These are phyloP conservation scores for Serendipita sp. DNA, from an alignment of 768 basidiomycete species.

Conservation along the genomic window DNA sequence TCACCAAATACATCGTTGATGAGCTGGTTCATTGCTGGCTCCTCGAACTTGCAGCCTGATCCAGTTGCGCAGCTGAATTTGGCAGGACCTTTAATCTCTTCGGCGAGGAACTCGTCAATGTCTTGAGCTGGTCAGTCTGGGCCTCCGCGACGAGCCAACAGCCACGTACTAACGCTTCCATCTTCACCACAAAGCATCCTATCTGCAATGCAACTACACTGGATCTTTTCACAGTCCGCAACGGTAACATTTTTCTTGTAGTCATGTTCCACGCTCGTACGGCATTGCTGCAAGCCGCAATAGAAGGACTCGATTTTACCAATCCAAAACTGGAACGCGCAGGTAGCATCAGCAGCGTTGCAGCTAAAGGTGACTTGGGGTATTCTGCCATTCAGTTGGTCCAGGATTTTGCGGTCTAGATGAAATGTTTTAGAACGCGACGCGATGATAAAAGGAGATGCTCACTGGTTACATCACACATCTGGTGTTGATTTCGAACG, in stretches of 20 bases:
- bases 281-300: constrained; percentile 67
- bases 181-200: constrained; percentile 92
- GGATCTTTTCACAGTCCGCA: constrained; percentile 69
- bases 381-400: constrained; percentile 76
- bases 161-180: constrained; percentile 71
- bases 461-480: constrained; percentile 88
- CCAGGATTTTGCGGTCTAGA: constrained; percentile 84
- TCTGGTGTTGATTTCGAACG: constrained; percentile 90
- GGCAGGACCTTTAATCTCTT: constrained; percentile 85
- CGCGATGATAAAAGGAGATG: background rate
- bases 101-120: constrained; percentile 80
- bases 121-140: constrained; percentile 31
- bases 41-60: constrained; percentile 75
- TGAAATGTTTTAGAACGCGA: background rate
- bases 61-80: constrained; percentile 62
- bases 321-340: constrained; percentile 98
- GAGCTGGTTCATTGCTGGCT: constrained; percentile 90
- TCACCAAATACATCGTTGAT: constrained; percentile 93
- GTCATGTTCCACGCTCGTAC: constrained; percentile 29
- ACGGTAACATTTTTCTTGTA: constrained; percentile 55
- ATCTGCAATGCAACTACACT: constrained; percentile 86
- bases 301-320: constrained; percentile 91
- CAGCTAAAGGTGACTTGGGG: constrained; percentile 97
- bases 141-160: background rate
- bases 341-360: constrained; percentile 42